Conservation (phyloP, 257 asterid species). For the Solanum neorickii region DNA sequence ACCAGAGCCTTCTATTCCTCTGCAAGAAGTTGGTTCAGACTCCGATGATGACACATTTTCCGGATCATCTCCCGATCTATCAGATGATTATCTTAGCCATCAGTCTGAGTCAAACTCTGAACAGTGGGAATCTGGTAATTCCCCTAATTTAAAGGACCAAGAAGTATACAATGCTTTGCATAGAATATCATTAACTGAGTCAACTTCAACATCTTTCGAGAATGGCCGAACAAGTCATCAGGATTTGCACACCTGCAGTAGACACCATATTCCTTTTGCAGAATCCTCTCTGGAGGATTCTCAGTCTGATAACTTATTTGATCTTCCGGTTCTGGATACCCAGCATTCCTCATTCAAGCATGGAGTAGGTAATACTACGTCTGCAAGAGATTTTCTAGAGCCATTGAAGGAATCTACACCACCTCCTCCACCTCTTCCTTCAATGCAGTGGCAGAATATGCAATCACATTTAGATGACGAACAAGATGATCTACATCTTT, state of each 20-base stretch:
- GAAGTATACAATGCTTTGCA: constrained; percentile 56
- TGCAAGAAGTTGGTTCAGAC: constrained; percentile 43
- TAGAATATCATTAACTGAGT: constrained; percentile 53
- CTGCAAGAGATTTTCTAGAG: constrained; percentile 13
- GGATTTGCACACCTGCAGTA: constrained; percentile 12
- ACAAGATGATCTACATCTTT: constrained; percentile 14
- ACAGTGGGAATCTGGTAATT: constrained; percentile 70
- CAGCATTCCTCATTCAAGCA: constrained; percentile 30
- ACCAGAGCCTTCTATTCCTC: constrained; percentile 51
- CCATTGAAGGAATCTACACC: constrained; percentile 18
- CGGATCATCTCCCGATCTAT: constrained; percentile 66
- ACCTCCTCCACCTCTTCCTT: constrained; percentile 67
- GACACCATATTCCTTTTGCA: constrained; percentile 23
- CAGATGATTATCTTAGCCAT: constrained; percentile 61
- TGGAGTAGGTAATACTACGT: constrained; percentile 17
- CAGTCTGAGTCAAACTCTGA: constrained; percentile 74
- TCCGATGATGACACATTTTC: constrained; percentile 86
- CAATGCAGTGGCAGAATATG: constrained; percentile 42
- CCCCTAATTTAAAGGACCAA: constrained; percentile 53
- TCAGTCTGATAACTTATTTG: constrained; percentile 35
- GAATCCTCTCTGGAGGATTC: constrained; percentile 31
- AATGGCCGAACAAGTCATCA: constrained; percentile 22
- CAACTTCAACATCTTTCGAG: constrained; percentile 35
- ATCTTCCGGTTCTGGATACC: constrained; percentile 45
- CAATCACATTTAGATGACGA: constrained; percentile 16